These are phyloP conservation scores for Penicillium riverlandense DNA, from an alignment of 495 filamentous ascomycete species.

Conservation along the genomic window DNA sequence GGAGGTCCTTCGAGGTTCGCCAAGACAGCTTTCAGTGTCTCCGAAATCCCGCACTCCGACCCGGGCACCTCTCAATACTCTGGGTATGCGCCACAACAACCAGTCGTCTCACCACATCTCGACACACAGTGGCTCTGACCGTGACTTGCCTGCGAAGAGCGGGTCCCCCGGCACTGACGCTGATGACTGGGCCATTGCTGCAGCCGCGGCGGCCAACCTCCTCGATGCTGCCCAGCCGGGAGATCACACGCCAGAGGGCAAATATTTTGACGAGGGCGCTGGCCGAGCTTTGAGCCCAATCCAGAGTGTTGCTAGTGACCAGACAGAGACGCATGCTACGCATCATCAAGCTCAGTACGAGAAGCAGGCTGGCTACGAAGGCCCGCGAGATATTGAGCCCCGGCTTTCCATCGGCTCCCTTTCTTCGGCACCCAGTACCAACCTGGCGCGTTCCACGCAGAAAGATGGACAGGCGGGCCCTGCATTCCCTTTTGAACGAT, in stretches of 20 bases:
- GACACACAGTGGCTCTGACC: slow-evolving; percentile 43
- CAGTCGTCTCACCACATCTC: slow-evolving; percentile 49
- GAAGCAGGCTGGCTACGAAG: slow-evolving; percentile 10
- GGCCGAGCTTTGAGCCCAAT: slow-evolving; percentile 72
- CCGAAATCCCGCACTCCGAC: slow-evolving; percentile 48
- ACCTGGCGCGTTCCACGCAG: slow-evolving; percentile 44
- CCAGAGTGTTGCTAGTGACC: slow-evolving; percentile 78
- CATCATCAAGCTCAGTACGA: slow-evolving; percentile 7
- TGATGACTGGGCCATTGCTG: slow-evolving; percentile 38
- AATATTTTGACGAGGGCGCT: slow-evolving; percentile 48
- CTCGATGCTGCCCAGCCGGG: slow-evolving; percentile 30
- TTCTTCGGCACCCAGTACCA: slow-evolving; percentile 48
- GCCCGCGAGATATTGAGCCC: slow-evolving; percentile 27
- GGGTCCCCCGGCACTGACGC: slow-evolving; percentile 40
- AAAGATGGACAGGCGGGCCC: slow-evolving; percentile 30
- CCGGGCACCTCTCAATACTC: slow-evolving; percentile 41
- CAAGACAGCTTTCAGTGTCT: slow-evolving; percentile 38
- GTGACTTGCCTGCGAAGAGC: slow-evolving; percentile 37
- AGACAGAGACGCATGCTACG: slow-evolving; percentile 25
- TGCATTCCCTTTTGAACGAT: slow-evolving; percentile 35
- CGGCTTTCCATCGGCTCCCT: slow-evolving; percentile 45
- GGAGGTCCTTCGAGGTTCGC: slow-evolving; percentile 47
- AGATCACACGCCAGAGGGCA: slow-evolving; percentile 25
- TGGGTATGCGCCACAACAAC: slow-evolving; percentile 53
- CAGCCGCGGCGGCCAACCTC: slow-evolving; percentile 37